Conservation (phyloP, 257 asterid species). For the Echites panduratus region DNA sequence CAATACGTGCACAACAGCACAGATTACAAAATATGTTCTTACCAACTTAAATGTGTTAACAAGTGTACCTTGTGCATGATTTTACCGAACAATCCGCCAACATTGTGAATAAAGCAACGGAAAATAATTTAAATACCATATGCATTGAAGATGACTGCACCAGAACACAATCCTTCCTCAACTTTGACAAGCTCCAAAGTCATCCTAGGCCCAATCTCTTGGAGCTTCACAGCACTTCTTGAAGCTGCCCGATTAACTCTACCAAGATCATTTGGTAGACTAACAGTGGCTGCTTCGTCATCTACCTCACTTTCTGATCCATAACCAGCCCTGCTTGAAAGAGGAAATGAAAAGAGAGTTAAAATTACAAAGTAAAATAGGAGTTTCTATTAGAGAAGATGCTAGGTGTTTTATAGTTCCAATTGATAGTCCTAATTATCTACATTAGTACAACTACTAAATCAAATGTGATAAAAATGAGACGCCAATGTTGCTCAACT, state of each 20-base stretch:
- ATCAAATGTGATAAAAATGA: not conserved
- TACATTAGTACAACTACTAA: not conserved
- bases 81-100: not conserved
- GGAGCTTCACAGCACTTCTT: slow-evolving; percentile 88
- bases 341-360: not conserved
- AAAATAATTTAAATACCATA: not conserved
- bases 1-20: no score
- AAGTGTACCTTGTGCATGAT: not conserved
- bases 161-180: slow-evolving; percentile 83
- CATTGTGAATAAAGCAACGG: not conserved
- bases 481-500: not conserved
- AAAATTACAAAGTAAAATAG: not conserved
- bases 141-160: slow-evolving; percentile 49
- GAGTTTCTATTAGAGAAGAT: not conserved
- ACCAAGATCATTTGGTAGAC: slow-evolving; percentile 59
- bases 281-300: slow-evolving; percentile 89
- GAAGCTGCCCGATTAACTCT: slow-evolving; percentile 72
- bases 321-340: slow-evolving; percentile 67
- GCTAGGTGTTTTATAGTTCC: not conserved
- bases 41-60: no score
- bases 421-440: not conserved
- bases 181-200: slow-evolving; percentile 64
- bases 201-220: slow-evolving; percentile 92
- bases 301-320: slow-evolving; percentile 96
- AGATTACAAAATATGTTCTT: no score